Percentiles rank a stretch among this genome's conserved stretches.
These are phyloP conservation scores for Zymoseptoria brevis DNA, from an alignment of 2,329 filamentous ascomycete genomes.

Conservation along the genomic window DNA sequence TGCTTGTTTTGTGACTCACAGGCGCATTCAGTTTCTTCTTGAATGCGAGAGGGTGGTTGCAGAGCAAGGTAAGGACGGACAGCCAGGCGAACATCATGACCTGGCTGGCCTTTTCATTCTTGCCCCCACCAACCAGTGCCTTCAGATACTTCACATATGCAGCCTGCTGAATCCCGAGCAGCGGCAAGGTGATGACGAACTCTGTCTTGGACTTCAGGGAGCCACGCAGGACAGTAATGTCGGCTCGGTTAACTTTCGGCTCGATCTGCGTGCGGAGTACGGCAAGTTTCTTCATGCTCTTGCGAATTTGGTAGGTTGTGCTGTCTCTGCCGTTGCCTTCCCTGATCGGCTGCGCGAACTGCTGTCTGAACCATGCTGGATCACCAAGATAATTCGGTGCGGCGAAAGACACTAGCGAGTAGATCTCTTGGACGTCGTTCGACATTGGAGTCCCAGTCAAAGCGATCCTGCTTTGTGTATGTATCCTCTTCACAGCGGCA, in stretches of 20 bases:
- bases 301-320: conserved; percentile 45
- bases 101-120: conserved; percentile 31
- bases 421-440: conserved; percentile 79
- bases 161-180: conserved; percentile 56
- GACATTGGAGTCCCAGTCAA: conserved; percentile 80
- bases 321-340: conserved; percentile 63
- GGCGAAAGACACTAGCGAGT: conserved; percentile 81
- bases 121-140: conserved; percentile 29
- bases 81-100: conserved; percentile 50
- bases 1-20: not conserved
- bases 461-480: conserved; percentile 65
- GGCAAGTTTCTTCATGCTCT: conserved; percentile 57
- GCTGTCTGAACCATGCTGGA: conserved; percentile 56
- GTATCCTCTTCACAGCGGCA: conserved; percentile 50
- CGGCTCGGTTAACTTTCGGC: conserved; percentile 70
- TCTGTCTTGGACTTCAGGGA: conserved; percentile 70
- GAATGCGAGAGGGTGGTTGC: conserved; percentile 52
- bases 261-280: conserved; percentile 64
- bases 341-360: conserved; percentile 67
- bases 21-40: conserved; percentile 40
- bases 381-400: conserved; percentile 69
- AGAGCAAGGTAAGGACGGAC: conserved; percentile 45
- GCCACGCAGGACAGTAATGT: conserved; percentile 57
- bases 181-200: conserved; percentile 67
- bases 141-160: conserved; percentile 53